A percentile compares a stretch with the other conserved stretches of the same genome.
These are phyloP conservation scores for Geotrichum cucujoidarum DNA, from an alignment of 1,139 yeast species.

Conservation along the genomic window DNA sequence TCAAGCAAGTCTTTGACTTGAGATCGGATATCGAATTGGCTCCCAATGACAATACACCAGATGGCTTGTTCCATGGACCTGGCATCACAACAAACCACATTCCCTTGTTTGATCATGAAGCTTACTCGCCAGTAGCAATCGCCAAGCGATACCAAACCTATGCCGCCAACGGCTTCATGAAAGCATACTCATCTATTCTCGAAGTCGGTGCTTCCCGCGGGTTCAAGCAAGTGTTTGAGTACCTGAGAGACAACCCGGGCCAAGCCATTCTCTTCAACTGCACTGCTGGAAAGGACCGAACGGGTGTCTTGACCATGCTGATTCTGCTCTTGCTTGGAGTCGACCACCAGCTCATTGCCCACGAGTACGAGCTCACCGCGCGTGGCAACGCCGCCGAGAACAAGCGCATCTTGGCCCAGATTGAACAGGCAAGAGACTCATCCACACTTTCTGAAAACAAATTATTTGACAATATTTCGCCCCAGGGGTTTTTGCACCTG, in stretches of 20 bases:
- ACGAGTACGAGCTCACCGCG: constrained; percentile 71
- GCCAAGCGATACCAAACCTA: constrained; percentile 54
- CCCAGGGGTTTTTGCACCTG: constrained; percentile 51
- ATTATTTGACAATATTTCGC: background rate
- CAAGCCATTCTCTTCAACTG: constrained; percentile 64
- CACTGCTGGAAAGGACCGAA: constrained; percentile 84
- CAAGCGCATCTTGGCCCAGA: constrained; percentile 20
- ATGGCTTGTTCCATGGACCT: constrained; percentile 27
- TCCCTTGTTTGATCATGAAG: constrained; percentile 55
- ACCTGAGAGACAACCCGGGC: constrained; percentile 49
- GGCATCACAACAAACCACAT: constrained; percentile 50
- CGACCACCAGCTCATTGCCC: constrained; percentile 58
- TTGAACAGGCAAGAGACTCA: constrained; percentile 7
- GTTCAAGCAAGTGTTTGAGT: constrained; percentile 47
- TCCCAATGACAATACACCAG: constrained; percentile 20
- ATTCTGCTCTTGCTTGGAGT: constrained; percentile 62
- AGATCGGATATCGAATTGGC: constrained; percentile 65
- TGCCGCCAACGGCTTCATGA: constrained; percentile 59
- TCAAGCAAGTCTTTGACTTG: constrained; percentile 61
- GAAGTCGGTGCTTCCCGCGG: constrained; percentile 33
- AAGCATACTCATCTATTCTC: constrained; percentile 60
- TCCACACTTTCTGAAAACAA: background rate
- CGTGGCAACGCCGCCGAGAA: constrained; percentile 41
- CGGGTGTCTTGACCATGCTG: constrained; percentile 70
- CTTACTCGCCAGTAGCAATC: constrained; percentile 62